Percentiles rank a stretch among this genome's conserved stretches.
Conservation (phyloP, 768 basidiomycete species). For the Mrakia gelida region DNA sequence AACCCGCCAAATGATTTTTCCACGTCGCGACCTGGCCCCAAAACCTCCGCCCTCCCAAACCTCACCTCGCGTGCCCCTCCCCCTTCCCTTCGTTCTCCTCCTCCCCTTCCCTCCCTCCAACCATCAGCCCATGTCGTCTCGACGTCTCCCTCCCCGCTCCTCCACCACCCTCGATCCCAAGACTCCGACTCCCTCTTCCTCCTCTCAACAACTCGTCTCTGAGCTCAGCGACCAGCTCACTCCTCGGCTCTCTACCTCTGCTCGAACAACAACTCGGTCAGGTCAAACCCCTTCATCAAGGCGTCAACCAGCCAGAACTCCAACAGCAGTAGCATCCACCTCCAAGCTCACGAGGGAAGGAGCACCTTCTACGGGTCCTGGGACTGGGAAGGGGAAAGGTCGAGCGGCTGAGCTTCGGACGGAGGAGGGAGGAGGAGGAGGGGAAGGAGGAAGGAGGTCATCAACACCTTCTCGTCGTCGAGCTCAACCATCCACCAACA, state of each 20-base stretch:
- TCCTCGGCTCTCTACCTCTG: not conserved
- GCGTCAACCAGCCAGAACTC: not conserved
- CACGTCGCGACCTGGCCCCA: too few species aligned
- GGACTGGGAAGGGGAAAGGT: conserved; percentile 2
- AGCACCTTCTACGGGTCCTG: not conserved
- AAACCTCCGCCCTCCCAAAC: too few species aligned
- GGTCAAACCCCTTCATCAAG: not conserved
- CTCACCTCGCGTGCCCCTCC: too few species aligned
- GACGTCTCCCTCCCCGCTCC: not conserved
- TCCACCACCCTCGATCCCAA: not conserved
- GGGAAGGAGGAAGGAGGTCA: not conserved
- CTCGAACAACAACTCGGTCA: not conserved
- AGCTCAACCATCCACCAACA: not conserved
- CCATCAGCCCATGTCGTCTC: not conserved
- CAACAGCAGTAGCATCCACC: not conserved
- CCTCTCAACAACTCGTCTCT: not conserved
- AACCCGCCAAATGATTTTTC: too few species aligned
- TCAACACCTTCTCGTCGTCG: conserved; percentile 1
- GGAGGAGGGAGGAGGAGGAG: not conserved
- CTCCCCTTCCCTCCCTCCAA: not conserved
- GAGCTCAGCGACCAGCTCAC: not conserved
- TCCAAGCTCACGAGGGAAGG: not conserved
- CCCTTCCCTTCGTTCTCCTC: too few species aligned
- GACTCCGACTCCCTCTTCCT: not conserved
- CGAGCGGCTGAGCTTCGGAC: not conserved